These are phyloP conservation scores for Calonectria pseudoturangicola DNA, from an alignment of 2,329 filamentous ascomycete genomes.

Conservation along the genomic window DNA sequence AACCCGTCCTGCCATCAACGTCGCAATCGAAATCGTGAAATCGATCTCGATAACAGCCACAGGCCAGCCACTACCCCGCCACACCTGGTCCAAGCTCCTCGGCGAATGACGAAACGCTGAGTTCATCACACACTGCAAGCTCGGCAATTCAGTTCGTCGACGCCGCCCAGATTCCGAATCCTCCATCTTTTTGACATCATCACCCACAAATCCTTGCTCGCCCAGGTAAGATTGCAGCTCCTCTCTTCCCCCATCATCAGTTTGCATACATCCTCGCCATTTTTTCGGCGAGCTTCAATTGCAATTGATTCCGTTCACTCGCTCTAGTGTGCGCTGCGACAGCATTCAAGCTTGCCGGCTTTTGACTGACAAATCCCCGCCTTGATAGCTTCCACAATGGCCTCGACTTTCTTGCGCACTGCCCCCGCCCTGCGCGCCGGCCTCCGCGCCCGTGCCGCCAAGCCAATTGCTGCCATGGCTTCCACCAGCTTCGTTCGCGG, in stretches of 20 bases:
- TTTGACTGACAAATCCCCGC: slow-evolving; percentile 40
- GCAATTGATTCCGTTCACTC: slow-evolving; percentile 22
- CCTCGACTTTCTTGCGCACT: slow-evolving; percentile 83
- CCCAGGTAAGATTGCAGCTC: slow-evolving; percentile 19
- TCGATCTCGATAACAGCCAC: slow-evolving; percentile 20
- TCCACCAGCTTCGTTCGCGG: slow-evolving; percentile 86
- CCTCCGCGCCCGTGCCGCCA: slow-evolving; percentile 79
- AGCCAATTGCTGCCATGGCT: slow-evolving; percentile 78
- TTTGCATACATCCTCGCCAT: background rate
- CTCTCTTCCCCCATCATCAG: background rate
- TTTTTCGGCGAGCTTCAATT: background rate
- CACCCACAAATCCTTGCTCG: slow-evolving; percentile 28
- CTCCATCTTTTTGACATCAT: slow-evolving; percentile 57
- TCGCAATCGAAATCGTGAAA: slow-evolving; percentile 1
- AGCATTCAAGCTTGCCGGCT: background rate
- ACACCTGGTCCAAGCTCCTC: slow-evolving; percentile 48
- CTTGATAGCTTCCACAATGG: slow-evolving; percentile 73
- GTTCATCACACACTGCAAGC: slow-evolving; percentile 46
- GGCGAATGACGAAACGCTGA: slow-evolving; percentile 57
- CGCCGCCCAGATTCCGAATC: slow-evolving; percentile 44
- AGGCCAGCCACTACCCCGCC: slow-evolving; percentile 32
- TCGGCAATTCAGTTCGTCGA: slow-evolving; percentile 53
- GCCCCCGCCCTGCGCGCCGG: slow-evolving; percentile 81
- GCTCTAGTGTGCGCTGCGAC: background rate
- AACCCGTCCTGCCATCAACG: slow-evolving; percentile 1